These are phyloP conservation scores for Mrakiaceae sp. DNA, from an alignment of 1,284 basidiomycete genomes.

Conservation along the genomic window DNA sequence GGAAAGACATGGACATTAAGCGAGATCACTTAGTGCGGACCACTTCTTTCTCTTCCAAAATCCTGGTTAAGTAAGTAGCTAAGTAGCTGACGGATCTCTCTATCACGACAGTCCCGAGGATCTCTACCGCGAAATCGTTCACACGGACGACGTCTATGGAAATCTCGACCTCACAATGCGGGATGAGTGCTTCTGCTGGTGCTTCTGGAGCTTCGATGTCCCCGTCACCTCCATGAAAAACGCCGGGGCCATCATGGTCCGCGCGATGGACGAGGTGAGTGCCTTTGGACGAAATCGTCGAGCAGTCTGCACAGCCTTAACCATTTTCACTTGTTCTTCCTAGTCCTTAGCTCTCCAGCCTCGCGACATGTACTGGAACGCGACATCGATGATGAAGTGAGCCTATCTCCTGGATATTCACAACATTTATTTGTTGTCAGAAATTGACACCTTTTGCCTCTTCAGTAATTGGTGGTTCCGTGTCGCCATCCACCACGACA, in stretches of 20 bases:
- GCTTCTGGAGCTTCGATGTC: conserved; percentile 48
- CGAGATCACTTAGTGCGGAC: conserved; percentile 29
- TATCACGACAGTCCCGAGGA: conserved; percentile 43
- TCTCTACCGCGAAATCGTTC: conserved; percentile 36
- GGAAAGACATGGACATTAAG: conserved; percentile 47
- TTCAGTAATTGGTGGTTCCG: conserved; percentile 45
- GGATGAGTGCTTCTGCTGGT: conserved; percentile 54
- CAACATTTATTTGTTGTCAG: neutral
- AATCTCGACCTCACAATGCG: conserved; percentile 41
- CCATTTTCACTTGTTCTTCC: neutral
- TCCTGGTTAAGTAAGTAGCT: conserved; percentile 21
- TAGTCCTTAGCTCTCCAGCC: conserved; percentile 39
- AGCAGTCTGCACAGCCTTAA: conserved; percentile 12
- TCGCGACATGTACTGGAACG: conserved; percentile 40
- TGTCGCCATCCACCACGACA: conserved; percentile 41
- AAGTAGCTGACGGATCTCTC: neutral
- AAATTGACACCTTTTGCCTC: conserved; percentile 33
- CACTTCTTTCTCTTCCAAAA: neutral
- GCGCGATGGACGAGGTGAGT: conserved; percentile 47
- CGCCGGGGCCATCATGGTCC: conserved; percentile 41
- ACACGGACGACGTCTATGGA: conserved; percentile 33
- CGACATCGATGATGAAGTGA: conserved; percentile 49
- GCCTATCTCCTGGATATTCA: too few species aligned
- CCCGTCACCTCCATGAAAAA: conserved; percentile 33
- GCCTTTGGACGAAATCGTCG: conserved; percentile 11